Conservation (phyloP, 352 stramenopile species). For the Aphanomyces stellatus region DNA sequence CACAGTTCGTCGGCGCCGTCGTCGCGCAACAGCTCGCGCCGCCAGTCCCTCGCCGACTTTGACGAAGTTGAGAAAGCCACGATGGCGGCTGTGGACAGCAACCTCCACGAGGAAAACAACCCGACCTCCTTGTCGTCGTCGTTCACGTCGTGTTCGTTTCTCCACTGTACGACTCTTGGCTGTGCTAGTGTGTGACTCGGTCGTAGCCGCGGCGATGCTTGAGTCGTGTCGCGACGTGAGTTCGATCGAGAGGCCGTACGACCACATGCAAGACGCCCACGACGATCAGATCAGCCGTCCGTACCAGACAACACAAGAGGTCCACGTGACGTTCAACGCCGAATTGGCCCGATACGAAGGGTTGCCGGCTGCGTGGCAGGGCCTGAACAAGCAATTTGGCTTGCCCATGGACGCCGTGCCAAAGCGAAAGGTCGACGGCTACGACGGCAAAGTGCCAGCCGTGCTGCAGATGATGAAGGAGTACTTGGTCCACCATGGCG, state of each 20-base stretch:
- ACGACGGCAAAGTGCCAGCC: conserved; percentile 54
- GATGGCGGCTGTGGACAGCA: conserved; percentile 10
- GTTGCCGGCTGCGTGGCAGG: conserved; percentile 48
- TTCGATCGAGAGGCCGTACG: neutral
- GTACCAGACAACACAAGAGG: conserved; percentile 52
- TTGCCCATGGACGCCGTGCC: conserved; percentile 49
- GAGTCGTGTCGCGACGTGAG: neutral
- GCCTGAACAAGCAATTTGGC: conserved; percentile 68
- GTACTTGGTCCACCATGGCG: conserved; percentile 39
- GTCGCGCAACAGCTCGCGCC: conserved; percentile 10
- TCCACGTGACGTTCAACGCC: conserved; percentile 70
- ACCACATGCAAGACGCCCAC: neutral
- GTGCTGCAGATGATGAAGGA: conserved; percentile 72
- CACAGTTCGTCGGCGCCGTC: conserved; percentile 1
- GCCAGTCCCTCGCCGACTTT: conserved; percentile 16
- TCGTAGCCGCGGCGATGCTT: too few species aligned
- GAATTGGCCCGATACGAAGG: conserved; percentile 64
- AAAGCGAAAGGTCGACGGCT: conserved; percentile 47
- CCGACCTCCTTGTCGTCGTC: neutral
- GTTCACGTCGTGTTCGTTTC: neutral
- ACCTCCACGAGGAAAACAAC: neutral
- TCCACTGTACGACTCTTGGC: too few species aligned
- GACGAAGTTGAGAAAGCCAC: conserved; percentile 10
- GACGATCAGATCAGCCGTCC: conserved; percentile 47
- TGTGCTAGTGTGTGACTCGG: too few species aligned